These are phyloP conservation scores for Mycosphaerella sp. DNA, from an alignment of 2,329 filamentous ascomycete genomes.

Conservation along the genomic window DNA sequence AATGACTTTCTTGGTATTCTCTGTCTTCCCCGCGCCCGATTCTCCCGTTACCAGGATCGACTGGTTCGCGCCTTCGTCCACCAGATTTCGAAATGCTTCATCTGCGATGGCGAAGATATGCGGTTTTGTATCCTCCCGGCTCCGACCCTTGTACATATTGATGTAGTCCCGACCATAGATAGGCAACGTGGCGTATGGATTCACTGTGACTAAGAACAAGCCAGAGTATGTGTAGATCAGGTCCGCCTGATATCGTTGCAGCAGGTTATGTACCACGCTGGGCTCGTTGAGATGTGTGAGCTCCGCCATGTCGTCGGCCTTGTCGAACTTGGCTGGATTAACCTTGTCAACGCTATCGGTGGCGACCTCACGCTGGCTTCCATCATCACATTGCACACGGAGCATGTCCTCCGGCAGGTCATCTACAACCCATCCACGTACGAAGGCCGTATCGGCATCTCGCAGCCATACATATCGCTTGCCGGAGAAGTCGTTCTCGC, in stretches of 20 bases:
- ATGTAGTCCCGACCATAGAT: conserved; percentile 97
- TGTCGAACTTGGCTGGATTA: conserved; percentile 99
- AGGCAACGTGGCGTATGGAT: conserved; percentile 88
- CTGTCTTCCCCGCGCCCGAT: conserved; percentile 95
- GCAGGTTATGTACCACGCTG: conserved; percentile 93
- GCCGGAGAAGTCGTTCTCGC: conserved; percentile 97
- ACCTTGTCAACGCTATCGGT: conserved; percentile 92
- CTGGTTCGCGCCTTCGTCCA: conserved; percentile 92
- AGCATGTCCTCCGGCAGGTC: conserved; percentile 65
- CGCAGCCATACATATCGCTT: conserved; percentile 98
- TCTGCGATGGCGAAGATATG: conserved; percentile 98
- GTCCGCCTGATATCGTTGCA: conserved; percentile 91
- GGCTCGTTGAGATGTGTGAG: conserved; percentile 96
- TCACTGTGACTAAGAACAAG: conserved; percentile 92
- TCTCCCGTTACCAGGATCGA: conserved; percentile 97
- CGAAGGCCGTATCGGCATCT: conserved; percentile 78
- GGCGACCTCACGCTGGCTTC: conserved; percentile 80
- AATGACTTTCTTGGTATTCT: conserved; percentile 99
- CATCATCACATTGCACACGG: conserved; percentile 89
- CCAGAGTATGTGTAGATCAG: conserved; percentile 97
- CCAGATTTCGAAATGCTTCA: conserved; percentile 88
- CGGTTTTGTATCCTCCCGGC: conserved; percentile 86
- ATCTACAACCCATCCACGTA: conserved; percentile 86
- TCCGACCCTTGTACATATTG: conserved; percentile 94
- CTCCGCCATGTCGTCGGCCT: conserved; percentile 98